Percentiles rank a stretch among this genome's conserved stretches.
These are phyloP conservation scores for Pythium sukuiense DNA, from an alignment of 352 stramenopile species.

Conservation along the genomic window DNA sequence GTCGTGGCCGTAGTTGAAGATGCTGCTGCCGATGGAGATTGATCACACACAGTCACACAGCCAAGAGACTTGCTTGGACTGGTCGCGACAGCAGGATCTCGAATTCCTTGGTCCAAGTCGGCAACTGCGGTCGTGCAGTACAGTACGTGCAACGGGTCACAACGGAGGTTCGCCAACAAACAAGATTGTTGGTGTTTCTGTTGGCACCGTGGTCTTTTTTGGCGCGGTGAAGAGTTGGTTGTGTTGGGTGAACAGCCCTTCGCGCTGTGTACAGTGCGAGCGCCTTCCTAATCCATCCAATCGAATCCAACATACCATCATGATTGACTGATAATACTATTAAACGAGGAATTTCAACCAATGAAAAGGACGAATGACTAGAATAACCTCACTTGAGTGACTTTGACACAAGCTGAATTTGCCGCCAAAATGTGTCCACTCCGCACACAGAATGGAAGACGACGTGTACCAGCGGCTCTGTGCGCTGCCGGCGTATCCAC, in stretches of 20 bases:
- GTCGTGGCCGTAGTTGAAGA: conserved; percentile 2
- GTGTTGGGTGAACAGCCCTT: neutral
- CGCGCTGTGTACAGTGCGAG: conserved; percentile 4
- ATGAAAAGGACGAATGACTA: neutral
- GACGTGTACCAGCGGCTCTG: conserved; percentile 50
- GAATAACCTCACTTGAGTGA: conserved; percentile 9
- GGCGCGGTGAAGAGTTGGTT: conserved; percentile 15
- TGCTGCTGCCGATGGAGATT: neutral
- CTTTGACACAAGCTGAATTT: conserved; percentile 1
- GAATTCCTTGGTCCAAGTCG: neutral
- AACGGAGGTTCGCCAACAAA: conserved; percentile 3
- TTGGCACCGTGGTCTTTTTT: conserved; percentile 21
- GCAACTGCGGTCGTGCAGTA: neutral
- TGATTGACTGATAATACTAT: conserved; percentile 12
- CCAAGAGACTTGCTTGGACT: neutral
- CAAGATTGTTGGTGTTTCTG: conserved; percentile 7
- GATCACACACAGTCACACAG: neutral
- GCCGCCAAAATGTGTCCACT: conserved; percentile 16
- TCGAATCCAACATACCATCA: neutral
- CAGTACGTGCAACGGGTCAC: neutral
- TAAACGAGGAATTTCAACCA: conserved; percentile 9
- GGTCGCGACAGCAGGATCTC: neutral
- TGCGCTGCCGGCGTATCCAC: conserved; percentile 39
- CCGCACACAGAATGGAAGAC: conserved; percentile 41
- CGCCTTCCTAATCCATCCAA: conserved; percentile 17